phyloP scores from a whole-genome alignment of 208 protist genomes.

The Trypanosoma lewisi region DNA sequence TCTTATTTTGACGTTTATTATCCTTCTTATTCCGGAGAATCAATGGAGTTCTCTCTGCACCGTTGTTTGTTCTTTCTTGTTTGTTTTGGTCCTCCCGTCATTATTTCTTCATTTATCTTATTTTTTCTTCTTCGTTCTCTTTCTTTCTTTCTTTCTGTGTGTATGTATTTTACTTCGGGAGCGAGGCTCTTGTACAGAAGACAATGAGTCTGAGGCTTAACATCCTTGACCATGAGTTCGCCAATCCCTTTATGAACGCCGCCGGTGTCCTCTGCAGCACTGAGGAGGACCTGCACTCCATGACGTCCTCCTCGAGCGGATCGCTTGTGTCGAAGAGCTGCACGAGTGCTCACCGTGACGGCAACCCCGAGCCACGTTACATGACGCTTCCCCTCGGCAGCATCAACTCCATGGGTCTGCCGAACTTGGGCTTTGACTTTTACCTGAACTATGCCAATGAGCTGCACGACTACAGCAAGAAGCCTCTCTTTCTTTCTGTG shows the following conservation, averaged over 20 bases:
- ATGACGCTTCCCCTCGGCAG: conserved; percentile 60
- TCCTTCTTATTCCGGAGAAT: too few relatives aligned
- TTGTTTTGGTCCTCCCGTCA: too few relatives aligned
- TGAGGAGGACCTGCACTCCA: conserved; percentile 46
- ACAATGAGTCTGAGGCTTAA: conserved; percentile 69
- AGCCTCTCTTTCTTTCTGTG: conserved; percentile 86
- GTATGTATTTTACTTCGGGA: neutral
- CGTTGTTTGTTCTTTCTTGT: too few relatives aligned
- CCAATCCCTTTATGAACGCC: conserved; percentile 90
- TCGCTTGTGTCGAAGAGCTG: conserved; percentile 86
- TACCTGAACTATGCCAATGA: conserved; percentile 44
- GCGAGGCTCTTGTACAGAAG: too few relatives aligned
- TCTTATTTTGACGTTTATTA: too few relatives aligned
- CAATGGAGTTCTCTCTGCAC: too few relatives aligned
- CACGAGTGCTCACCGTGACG: conserved; percentile 58
- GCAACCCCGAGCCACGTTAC: conserved; percentile 86
- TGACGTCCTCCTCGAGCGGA: conserved; percentile 63
- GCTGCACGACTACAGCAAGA: conserved; percentile 44
- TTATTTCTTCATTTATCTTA: too few relatives aligned
- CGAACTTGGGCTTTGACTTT: conserved; percentile 82
- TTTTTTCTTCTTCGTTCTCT: conserved; percentile 13
- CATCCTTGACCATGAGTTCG: conserved; percentile 54
- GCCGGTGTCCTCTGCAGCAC: conserved; percentile 80
- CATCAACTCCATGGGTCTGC: conserved; percentile 90
- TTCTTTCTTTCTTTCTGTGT: conserved; percentile 13